phyloP scores from a whole-genome alignment of 495 filamentous ascomycete species.

The Xanthoparmelia taractica region DNA sequence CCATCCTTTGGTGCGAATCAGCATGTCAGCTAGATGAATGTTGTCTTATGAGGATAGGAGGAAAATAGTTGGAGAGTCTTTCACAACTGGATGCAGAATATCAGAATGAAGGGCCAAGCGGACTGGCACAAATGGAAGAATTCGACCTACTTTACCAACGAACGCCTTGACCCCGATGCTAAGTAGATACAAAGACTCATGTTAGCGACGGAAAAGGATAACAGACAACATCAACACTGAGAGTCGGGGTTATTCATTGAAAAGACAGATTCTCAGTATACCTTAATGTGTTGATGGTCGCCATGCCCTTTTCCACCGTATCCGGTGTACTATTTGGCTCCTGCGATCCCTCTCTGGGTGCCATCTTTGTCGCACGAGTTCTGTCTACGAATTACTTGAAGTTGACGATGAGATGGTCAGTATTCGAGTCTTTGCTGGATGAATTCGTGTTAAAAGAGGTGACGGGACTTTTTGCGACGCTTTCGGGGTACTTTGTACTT shows the following conservation, averaged over 20 bases:
- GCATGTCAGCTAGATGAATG: constrained; percentile 2
- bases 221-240: no score
- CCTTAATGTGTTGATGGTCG: constrained; percentile 71
- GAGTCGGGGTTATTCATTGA: no score
- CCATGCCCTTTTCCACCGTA: constrained; percentile 66
- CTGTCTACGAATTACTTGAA: not conserved
- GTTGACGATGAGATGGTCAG: constrained; percentile 6
- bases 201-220: constrained; percentile 14
- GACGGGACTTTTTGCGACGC: no score
- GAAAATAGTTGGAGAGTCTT: no score
- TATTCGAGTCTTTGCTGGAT: constrained; percentile 12
- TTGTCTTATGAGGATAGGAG: constrained; percentile 6
- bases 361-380: constrained; percentile 33
- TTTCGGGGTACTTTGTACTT: no score
- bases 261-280: constrained; percentile 24
- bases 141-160: constrained; percentile 54
- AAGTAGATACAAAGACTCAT: constrained; percentile 33
- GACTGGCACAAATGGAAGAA: not conserved
- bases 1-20: constrained; percentile 52
- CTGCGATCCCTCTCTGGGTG: constrained; percentile 39
- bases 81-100: no score
- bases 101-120: not conserved
- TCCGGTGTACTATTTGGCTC: constrained; percentile 50
- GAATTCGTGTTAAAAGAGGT: not conserved
- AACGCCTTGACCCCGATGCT: constrained; percentile 68